Evolutionary conservation across 441 rosid genomes (phyloP).

Genomic region (Brassica hybrid): DNA sequence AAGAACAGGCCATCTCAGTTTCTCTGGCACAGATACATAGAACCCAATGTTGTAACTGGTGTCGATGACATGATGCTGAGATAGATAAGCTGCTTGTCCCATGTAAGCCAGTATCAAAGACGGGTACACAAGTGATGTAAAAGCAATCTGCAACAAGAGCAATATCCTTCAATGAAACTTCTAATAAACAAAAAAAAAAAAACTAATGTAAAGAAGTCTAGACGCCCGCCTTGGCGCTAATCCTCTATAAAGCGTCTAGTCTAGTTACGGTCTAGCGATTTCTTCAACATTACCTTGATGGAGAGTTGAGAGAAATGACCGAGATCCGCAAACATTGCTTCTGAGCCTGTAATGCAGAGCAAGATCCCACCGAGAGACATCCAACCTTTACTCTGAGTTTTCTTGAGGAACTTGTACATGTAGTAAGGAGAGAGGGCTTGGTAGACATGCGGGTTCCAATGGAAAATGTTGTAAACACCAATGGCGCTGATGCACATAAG

Average conservation of each 20-base stretch:
- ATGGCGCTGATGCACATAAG: constrained; percentile 82
- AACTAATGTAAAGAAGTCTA: background rate
- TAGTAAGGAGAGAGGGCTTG: too few relatives aligned
- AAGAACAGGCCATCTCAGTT: constrained; percentile 90
- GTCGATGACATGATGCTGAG: constrained; percentile 67
- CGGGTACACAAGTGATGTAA: constrained; percentile 90
- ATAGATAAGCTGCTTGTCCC: constrained; percentile 99
- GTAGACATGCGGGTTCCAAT: too few relatives aligned
- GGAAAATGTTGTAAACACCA: too few relatives aligned
- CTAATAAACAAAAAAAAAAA: background rate
- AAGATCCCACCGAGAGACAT: too few relatives aligned
- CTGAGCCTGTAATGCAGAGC: too few relatives aligned
- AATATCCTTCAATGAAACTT: background rate
- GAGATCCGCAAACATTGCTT: too few relatives aligned
- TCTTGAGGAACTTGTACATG: too few relatives aligned
- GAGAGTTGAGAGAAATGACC: too few relatives aligned
- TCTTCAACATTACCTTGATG: too few relatives aligned
- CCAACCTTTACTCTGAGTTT: too few relatives aligned
- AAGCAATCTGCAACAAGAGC: constrained; percentile 73
- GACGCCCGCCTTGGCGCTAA: background rate
- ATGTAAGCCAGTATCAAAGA: constrained; percentile 92
- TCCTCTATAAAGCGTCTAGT: too few relatives aligned
- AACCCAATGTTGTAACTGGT: constrained; percentile 57
- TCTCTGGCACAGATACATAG: too few relatives aligned
- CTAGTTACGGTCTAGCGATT: background rate